Evolutionary conservation across 2,329 filamentous ascomycete species (phyloP).

Genomic region (Pyrenophora seminiperda): DNA sequence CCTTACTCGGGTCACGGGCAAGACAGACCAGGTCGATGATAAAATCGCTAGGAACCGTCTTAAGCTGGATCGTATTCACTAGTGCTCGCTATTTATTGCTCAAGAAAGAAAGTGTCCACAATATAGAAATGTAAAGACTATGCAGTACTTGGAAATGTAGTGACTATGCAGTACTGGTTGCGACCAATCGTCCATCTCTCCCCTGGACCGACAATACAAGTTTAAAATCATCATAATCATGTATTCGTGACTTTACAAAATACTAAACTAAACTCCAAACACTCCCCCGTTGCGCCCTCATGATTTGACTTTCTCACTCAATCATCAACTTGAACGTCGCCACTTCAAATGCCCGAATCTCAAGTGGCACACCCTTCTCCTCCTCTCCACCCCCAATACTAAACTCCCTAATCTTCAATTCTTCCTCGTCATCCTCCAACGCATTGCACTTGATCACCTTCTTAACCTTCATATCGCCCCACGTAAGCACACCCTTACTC

Average conservation of each 20-base stretch:
- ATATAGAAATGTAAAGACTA: too few relatives aligned
- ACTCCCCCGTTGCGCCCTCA: too few relatives aligned
- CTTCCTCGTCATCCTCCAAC: constrained; percentile 85
- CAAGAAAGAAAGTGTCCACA: too few relatives aligned
- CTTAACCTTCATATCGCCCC: constrained; percentile 70
- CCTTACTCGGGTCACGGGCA: constrained; percentile 76
- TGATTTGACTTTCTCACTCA: too few relatives aligned
- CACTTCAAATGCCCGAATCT: constrained; percentile 80
- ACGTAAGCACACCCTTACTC: constrained; percentile 71
- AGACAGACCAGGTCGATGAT: constrained; percentile 81
- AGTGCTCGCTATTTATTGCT: constrained; percentile 16
- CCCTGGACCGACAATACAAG: too few relatives aligned
- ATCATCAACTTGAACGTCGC: constrained; percentile 71
- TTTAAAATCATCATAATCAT: too few relatives aligned
- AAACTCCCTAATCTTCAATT: constrained; percentile 39
- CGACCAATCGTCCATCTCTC: too few relatives aligned
- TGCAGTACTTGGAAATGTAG: too few relatives aligned
- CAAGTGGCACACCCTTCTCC: constrained; percentile 57
- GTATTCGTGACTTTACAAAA: too few relatives aligned
- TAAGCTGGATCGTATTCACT: constrained; percentile 67
- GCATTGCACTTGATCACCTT: constrained; percentile 83
- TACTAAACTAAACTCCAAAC: too few relatives aligned
- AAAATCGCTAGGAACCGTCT: constrained; percentile 79
- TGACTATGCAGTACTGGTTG: too few relatives aligned
- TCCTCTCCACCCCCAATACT: constrained; percentile 55